A percentile compares a stretch with the other conserved stretches of the same genome.
These are phyloP conservation scores for Babesia sp. DNA, from an alignment of 169 alveolate species.

Conservation along the genomic window DNA sequence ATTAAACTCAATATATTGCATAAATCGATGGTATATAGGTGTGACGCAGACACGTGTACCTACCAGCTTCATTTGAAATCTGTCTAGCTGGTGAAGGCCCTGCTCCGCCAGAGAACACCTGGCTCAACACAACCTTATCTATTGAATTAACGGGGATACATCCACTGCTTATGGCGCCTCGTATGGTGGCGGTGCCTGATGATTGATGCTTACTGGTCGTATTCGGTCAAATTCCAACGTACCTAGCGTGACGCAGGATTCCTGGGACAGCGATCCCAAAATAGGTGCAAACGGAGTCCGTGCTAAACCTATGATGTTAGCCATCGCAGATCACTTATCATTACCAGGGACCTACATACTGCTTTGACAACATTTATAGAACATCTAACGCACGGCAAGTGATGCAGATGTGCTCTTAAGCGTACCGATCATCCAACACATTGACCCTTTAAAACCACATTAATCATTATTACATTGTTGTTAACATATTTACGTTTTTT, in stretches of 20 bases:
- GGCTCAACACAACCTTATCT: conserved; percentile 67
- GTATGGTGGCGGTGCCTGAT: conserved; percentile 19
- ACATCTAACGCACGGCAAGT: too few species aligned
- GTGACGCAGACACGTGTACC: not conserved
- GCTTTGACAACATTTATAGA: too few species aligned
- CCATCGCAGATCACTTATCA: too few species aligned
- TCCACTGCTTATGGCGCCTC: conserved; percentile 65
- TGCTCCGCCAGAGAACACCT: conserved; percentile 64
- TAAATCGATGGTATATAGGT: not conserved
- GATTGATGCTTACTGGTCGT: not conserved
- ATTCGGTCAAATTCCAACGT: not conserved
- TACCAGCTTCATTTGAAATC: conserved; percentile 33
- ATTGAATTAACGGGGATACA: conserved; percentile 38
- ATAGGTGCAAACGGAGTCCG: conserved; percentile 48
- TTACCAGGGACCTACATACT: too few species aligned
- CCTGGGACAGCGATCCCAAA: conserved; percentile 33
- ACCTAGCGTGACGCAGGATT: conserved; percentile 40
- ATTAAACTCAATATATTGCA: not conserved
- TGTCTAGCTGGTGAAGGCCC: conserved; percentile 72
- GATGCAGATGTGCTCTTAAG: too few species aligned
- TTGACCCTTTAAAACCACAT: too few species aligned
- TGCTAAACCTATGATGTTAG: conserved; percentile 28
- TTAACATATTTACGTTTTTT: too few species aligned
- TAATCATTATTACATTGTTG: too few species aligned
- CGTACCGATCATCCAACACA: too few species aligned